Conservation (phyloP, 2,329 filamentous ascomycete genomes). For the Blastomyces parvus region DNA sequence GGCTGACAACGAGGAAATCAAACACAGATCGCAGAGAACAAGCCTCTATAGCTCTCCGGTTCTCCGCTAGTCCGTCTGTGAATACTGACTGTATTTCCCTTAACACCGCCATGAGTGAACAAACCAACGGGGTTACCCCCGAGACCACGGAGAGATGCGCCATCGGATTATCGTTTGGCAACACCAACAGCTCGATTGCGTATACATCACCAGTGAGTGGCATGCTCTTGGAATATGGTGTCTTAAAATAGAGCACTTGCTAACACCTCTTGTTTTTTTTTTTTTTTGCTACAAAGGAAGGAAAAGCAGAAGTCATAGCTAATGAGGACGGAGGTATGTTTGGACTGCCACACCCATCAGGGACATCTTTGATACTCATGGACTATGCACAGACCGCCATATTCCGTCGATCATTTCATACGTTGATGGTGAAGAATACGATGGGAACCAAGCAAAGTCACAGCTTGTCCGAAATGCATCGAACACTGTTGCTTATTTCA, state of each 20-base stretch:
- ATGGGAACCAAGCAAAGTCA: conserved; percentile 86
- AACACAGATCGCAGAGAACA: not conserved
- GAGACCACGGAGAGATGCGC: conserved; percentile 47
- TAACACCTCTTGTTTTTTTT: conserved; percentile 10
- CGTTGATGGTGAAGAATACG: conserved; percentile 91
- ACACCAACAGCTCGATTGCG: conserved; percentile 96
- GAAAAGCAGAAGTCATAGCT: conserved; percentile 94
- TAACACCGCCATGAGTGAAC: conserved; percentile 38
- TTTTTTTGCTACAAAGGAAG: conserved; percentile 48
- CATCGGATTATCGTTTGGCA: conserved; percentile 96
- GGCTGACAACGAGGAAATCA: not conserved
- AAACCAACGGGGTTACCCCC: conserved; percentile 43
- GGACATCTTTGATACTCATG: conserved; percentile 6
- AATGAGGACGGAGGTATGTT: conserved; percentile 89
- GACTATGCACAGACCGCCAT: conserved; percentile 62
- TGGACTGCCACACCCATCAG: not conserved
- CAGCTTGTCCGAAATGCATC: conserved; percentile 85
- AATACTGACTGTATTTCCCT: not conserved
- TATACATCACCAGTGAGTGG: conserved; percentile 57
- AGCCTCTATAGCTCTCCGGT: not conserved
- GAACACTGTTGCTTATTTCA: conserved; percentile 93
- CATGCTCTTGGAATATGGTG: not conserved
- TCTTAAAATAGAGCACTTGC: conserved; percentile 10
- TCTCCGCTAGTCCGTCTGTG: not conserved
- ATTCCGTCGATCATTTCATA: conserved; percentile 94